phyloP scores from a whole-genome alignment of 2,329 filamentous ascomycete species.

The Neurospora sp. region DNA sequence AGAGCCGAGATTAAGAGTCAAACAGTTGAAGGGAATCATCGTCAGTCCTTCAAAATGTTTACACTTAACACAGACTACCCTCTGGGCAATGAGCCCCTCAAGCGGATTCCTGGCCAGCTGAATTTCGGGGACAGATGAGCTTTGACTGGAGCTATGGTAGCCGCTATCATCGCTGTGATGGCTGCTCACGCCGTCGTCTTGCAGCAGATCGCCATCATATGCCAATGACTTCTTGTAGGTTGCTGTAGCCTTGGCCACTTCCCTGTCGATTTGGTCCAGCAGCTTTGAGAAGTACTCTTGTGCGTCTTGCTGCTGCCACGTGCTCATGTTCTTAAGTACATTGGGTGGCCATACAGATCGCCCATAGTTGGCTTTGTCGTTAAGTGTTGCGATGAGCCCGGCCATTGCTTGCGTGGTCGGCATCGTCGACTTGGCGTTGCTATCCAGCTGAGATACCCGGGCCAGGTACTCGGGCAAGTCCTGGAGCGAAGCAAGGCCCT shows the following conservation, averaged over 20 bases:
- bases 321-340: conserved; percentile 83
- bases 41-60: conserved; percentile 81
- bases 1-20: conserved; percentile 72
- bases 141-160: conserved; percentile 37
- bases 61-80: conserved; percentile 78
- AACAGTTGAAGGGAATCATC: conserved; percentile 86
- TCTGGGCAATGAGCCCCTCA: conserved; percentile 78
- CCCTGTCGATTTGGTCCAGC: conserved; percentile 74
- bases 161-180: conserved; percentile 48
- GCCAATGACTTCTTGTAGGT: conserved; percentile 25
- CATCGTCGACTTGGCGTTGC: conserved; percentile 17
- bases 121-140: conserved; percentile 27
- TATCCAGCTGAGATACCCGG: conserved; percentile 27
- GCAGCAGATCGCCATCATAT: conserved; percentile 28
- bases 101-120: conserved; percentile 59
- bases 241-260: conserved; percentile 46
- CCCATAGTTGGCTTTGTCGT: conserved; percentile 60
- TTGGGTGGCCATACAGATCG: conserved; percentile 72
- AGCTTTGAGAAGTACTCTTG: conserved; percentile 95
- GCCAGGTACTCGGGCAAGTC: conserved; percentile 59
- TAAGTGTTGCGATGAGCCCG: conserved; percentile 60
- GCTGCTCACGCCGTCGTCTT: conserved; percentile 35
- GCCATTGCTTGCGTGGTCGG: conserved; percentile 42
- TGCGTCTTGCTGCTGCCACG: conserved; percentile 92
- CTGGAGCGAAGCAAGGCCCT: conserved; percentile 68